These are phyloP conservation scores for Pythium apleroticum DNA, from an alignment of 352 stramenopile species.

Conservation along the genomic window DNA sequence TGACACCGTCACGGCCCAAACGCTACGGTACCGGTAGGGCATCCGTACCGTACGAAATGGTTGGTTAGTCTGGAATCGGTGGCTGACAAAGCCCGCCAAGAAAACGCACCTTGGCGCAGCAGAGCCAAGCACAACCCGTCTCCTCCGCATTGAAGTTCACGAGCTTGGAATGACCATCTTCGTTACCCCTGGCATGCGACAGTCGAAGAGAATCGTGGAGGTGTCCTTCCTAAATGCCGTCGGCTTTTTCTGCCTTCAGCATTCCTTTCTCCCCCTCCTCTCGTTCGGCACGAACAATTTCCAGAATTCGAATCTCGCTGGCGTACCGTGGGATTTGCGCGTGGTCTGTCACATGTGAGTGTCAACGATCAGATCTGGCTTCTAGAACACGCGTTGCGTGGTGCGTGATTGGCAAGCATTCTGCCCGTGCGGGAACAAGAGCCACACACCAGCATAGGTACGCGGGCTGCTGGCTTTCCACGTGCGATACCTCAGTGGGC, in stretches of 20 bases:
- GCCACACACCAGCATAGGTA: background rate
- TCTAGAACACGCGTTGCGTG: background rate
- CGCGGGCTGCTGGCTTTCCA: background rate
- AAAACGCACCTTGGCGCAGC: too few relatives aligned
- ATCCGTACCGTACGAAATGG: too few relatives aligned
- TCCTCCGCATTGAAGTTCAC: background rate
- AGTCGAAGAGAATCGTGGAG: background rate
- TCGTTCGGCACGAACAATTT: background rate
- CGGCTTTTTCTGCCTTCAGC: background rate
- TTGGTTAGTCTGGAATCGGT: too few relatives aligned
- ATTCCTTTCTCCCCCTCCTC: background rate
- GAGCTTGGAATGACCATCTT: too few relatives aligned
- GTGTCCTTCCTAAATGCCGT: background rate
- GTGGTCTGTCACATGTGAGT: background rate
- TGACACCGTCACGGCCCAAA: too few relatives aligned
- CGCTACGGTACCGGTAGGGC: too few relatives aligned
- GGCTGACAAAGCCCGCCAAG: too few relatives aligned
- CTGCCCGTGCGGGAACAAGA: too few relatives aligned
- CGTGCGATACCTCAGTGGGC: too few relatives aligned
- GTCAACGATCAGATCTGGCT: background rate
- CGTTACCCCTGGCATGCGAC: background rate
- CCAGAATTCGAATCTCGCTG: background rate
- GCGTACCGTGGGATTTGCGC: background rate
- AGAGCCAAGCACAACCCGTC: too few relatives aligned
- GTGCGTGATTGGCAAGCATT: background rate